A percentile compares a stretch with the other conserved stretches of the same genome.
Conservation (phyloP, 257 asterid genomes). For the Cordia subcordata region DNA sequence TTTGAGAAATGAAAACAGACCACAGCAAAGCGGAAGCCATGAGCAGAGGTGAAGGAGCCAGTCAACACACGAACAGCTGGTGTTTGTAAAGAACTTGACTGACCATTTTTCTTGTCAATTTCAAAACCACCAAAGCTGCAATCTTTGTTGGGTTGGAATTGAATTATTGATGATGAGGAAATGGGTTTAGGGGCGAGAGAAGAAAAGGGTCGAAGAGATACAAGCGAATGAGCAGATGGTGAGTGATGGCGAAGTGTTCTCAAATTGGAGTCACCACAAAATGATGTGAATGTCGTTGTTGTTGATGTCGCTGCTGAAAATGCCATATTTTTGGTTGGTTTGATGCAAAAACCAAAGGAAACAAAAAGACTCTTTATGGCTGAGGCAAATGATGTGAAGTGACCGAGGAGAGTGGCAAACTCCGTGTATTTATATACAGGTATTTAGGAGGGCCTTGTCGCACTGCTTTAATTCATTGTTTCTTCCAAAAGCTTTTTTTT, state of each 20-base stretch:
- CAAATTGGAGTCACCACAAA: neutral
- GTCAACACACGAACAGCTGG: too few species aligned
- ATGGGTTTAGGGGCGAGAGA: neutral
- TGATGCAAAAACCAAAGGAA: neutral
- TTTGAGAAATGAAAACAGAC: neutral
- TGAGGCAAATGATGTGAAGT: too few species aligned
- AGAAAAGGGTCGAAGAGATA: neutral
- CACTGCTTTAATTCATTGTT: too few species aligned
- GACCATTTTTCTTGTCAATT: neutral
- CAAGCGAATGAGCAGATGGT: neutral
- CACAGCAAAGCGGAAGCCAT: conserved; percentile 2
- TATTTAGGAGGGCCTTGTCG: too few species aligned
- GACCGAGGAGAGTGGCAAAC: too few species aligned
- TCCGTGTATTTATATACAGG: too few species aligned
- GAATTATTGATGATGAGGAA: conserved; percentile 3
- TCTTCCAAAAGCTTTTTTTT: too few species aligned
- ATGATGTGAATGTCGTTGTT: neutral
- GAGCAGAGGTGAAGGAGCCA: too few species aligned
- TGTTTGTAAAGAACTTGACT: too few species aligned
- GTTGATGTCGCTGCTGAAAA: neutral
- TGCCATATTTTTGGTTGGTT: conserved; percentile 2
- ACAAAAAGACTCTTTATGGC: too few species aligned
- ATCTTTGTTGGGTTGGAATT: neutral
- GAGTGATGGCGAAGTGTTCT: neutral
- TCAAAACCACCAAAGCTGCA: neutral